Evolutionary conservation across 441 rosid species (phyloP), one percentile per base, ranked within the genome.

Genomic region (Eutrema salsugineum): DNA sequence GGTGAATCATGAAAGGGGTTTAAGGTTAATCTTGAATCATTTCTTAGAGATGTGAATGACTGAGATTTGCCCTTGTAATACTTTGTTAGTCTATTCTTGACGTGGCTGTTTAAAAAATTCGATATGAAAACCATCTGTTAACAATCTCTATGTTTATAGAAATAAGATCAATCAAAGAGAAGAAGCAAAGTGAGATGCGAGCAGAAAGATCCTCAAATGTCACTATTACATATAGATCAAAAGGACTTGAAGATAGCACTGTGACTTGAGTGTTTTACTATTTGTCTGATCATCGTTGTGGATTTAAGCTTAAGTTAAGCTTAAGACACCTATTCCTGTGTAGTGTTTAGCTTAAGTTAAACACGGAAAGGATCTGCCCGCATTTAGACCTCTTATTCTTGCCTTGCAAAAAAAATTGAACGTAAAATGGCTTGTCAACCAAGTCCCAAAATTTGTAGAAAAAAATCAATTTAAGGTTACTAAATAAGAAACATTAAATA

Each of bases 41-140:
- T 76, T 60, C 86, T 88, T 61, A 91, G 73, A 27, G 92, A 87
- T 69, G 93, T 79, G 73, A 81, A 86, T 0, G 94, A 90, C 40
- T 92, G 88, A 4, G 91, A 88, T 72, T 92, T 90, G 69, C 96
- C 97, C 56, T 81, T 66, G 47, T 87, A 90, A 73, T 66, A 83
- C 66, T 83, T 85, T 51, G 97, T 90, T 38, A 92, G 84, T 5
- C 96, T 91, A 75, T 89, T 83, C 85, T 93, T 87, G 16, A 63
- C 70, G 16, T 54, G 48, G 8, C 76, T 72, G 33, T 43, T 4
- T 1, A 7, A 19, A 46, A 40, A 9, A 16, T 9, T 54, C n/a
- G 14, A 48, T 11, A 24, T 27, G 5, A 28, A 28, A 10, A 10
- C 22, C 19, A 30, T 30, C 30, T 61, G 53, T 61, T 11, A 10